Base-by-base conservation (phyloP, 306 rosid species). In the Sesbania bispinosa region DNA sequence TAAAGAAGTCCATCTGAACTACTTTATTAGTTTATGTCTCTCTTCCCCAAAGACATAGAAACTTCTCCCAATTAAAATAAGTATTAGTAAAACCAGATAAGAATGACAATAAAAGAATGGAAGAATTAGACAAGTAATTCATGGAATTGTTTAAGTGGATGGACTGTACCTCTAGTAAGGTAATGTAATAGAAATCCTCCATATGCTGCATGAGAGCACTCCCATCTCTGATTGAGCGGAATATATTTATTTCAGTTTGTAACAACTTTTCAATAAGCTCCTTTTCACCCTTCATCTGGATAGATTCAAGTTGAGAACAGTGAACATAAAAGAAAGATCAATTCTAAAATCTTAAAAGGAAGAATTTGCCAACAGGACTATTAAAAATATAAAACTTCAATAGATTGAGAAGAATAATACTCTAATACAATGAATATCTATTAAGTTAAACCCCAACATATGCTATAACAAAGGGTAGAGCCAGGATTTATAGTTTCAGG, bases 171-270 rank as follows among this genome's bases (percentile, higher is more conserved):
- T 93, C 98, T 42, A 93, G 86, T 58, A 93, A 70, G 2, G 98
- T 78, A 71, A 90, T 84, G 79, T 93, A 90, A 83, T 93, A 93
- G 80, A 93, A 90, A 86, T 93, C 98, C 79, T 93, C 98, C 98
- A 93, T 93, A 63, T 93, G 98, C 83, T 93, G 98, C 97, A 88
- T 93, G 36, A 88, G 81, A 38, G 96, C 97, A 79, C 73, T 93
- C 71, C 98, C 98, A 82, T 93, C 98, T 85, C 98, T 90, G 67
- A 93, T 84, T 69, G 98, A 78, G 35, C 89, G 92, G 84, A 88
- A 93, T 77, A 93, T 90, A 51, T 87, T 90, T 48, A 93, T 93
- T 86, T 93, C 97, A 5, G 98, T 93, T 41, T 93, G 90, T 72
- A 93, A 83, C 72, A 92, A 77, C 64, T 82, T 88, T 58, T 92